Base-by-base conservation (phyloP, 2,329 filamentous ascomycete species). In the Penicillium griseofulvum region DNA sequence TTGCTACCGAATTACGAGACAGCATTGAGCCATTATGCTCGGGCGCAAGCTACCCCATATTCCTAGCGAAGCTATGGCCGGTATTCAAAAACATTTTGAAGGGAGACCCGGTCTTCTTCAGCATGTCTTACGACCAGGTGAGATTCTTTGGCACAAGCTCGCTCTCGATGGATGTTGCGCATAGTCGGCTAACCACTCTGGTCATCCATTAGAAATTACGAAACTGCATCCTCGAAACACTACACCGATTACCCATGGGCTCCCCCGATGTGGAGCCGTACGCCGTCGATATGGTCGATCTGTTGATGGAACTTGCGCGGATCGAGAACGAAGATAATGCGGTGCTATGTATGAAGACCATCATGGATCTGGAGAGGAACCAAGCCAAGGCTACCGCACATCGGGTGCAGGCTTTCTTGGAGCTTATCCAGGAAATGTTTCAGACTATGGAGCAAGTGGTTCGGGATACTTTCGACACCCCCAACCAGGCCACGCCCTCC, bases 241-340 rank as follows among this genome's bases (percentile, higher is more conserved):
- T 99, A 29, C 91, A 97, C 74, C 87, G 94, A 60, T 76, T 99
- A 81, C 91, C 74, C 65, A 87, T 79, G 82, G 85, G 82, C 37
- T 87, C 90, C 2, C 76, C 85, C 51, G 91, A 97, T 66, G 86
- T 97, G 75, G 92, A 97, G 71, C 89, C 87, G 0, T 95, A 93
- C 73, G 92, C 93, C 37, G 83, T 87, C 61, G 90, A 95, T 70
- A 87, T 96, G 57, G 90, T 97, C 56, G 92, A 97, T 69, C 82
- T 96, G 62, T 82, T 97, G 60, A 93, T 97, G 86, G 83, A 85
- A 52, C 79, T 99, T 55, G 91, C 97, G 56, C 87, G 88, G 64
- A 88, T 86, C 39, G 94, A 99, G 74, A 99, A 99, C 67, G 94
- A 99, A 76, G 94, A 99, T 60, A 99, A 99, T 80, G 94, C 93